phyloP scores from a whole-genome alignment of 306 rosid genomes.

The Cyamopsis tetragonoloba region DNA sequence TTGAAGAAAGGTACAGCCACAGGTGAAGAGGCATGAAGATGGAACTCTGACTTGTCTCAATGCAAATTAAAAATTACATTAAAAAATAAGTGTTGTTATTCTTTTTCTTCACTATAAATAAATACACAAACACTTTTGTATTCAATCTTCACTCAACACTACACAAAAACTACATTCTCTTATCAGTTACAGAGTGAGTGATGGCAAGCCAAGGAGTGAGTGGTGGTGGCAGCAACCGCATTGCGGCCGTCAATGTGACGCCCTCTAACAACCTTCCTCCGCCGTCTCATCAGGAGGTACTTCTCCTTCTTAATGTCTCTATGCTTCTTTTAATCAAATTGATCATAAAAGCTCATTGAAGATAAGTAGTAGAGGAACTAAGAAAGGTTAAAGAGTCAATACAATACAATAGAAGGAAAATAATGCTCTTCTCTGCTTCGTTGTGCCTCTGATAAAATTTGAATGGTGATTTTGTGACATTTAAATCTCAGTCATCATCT shows the following conservation, averaged over 20 bases:
- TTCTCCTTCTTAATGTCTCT: neutral
- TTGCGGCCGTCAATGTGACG: slow-evolving; percentile 31
- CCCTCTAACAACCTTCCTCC: neutral
- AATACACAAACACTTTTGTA: neutral
- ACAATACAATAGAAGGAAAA: too few species aligned
- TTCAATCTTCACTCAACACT: neutral
- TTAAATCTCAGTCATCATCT: too few species aligned
- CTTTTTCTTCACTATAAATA: neutral
- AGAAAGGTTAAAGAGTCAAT: too few species aligned
- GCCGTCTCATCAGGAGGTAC: slow-evolving; percentile 32
- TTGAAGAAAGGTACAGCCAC: neutral
- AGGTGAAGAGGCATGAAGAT: slow-evolving; percentile 9
- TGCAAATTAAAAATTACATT: too few species aligned
- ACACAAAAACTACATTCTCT: too few species aligned
- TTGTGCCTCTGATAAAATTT: too few species aligned
- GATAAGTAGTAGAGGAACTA: too few species aligned
- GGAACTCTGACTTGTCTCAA: neutral
- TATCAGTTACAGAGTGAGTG: neutral
- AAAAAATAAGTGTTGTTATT: neutral
- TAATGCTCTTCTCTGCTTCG: too few species aligned
- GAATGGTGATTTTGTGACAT: too few species aligned
- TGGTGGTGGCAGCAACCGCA: slow-evolving; percentile 34
- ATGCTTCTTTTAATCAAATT: neutral
- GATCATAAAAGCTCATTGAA: too few species aligned
- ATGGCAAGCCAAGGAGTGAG: slow-evolving; percentile 6